Evolutionary conservation across 768 basidiomycete genomes (phyloP), one percentile per base, ranked within the genome.

Genomic region (Glaciozyma martinii): DNA sequence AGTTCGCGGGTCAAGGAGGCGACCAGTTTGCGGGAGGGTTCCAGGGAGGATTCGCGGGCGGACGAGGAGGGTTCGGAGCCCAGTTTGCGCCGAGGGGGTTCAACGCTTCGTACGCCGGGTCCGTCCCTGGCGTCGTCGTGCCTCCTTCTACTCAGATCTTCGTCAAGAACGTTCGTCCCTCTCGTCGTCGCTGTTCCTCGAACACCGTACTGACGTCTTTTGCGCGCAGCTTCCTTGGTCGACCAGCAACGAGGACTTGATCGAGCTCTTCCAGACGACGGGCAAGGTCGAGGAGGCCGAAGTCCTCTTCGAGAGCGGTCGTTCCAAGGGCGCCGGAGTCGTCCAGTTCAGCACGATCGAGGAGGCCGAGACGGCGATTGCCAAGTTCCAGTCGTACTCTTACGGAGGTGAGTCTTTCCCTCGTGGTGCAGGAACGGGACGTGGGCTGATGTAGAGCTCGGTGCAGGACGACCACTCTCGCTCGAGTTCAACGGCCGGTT

Each of bases 191-290:
- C 21, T 47, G 15, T 33, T 6, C n/a, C 27, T 5, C 23, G 43
- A 56, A 25, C 58, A 25, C 57, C 19, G 23, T n/a, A n/a, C n/a
- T 27, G 49, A 50, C 23, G 27, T 9, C 27, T 18, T 42, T 29
- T 56, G 5, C 59, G 5, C 59, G 13, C 68, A 98, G 94, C 78
- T 99, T 23, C 94, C 94, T 1, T 99, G 93, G 93, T 97, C 94
- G 15, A 99, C 94, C 53, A 92, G 94, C 10, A 97, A 99, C 76
- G 94, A 99, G 76, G 94, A 99, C 76, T 79, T 99, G 52, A 93
- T 99, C 27, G 94, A 99, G 78, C 78, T 99, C 25, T 99, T 99
- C 73, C 93, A 97, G 80, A 99, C 94, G 42, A 95, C 93, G 64
- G 94, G 93, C 15, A 87, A 87, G 71, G 94, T 99, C 43, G 88